A percentile compares a stretch with the other conserved stretches of the same genome.
These are phyloP conservation scores for Trichoderma harzianum DNA, from an alignment of 2,329 filamentous ascomycete species.

Conservation along the genomic window DNA sequence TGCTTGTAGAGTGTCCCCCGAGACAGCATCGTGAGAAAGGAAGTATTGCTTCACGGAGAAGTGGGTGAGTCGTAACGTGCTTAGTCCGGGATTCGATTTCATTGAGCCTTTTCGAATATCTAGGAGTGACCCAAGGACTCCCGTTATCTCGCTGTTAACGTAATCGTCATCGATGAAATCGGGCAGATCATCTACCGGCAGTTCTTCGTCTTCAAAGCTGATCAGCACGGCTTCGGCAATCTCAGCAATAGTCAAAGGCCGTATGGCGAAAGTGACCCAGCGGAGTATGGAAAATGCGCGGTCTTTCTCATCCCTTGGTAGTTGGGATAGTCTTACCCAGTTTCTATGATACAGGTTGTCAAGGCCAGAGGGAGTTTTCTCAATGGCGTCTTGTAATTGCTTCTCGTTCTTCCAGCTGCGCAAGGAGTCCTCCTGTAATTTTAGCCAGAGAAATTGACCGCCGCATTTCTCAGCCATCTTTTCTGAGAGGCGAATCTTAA, in stretches of 20 bases:
- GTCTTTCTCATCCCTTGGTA: not conserved
- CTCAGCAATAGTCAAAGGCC: not conserved
- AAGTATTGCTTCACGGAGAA: not conserved
- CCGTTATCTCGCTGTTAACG: not conserved
- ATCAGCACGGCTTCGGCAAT: not conserved
- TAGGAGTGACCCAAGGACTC: too few species aligned
- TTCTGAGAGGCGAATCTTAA: not conserved
- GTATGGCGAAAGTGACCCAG: not conserved
- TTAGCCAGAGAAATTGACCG: not conserved
- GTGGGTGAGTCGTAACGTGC: not conserved
- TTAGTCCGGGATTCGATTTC: not conserved
- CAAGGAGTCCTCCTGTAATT: not conserved
- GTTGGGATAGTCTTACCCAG: not conserved
- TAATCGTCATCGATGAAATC: not conserved
- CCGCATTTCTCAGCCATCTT: not conserved
- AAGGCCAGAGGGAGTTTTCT: not conserved
- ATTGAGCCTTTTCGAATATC: not conserved
- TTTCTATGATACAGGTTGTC: not conserved
- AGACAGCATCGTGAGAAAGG: not conserved
- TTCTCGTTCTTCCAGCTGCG: not conserved
- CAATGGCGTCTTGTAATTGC: not conserved
- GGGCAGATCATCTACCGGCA: not conserved
- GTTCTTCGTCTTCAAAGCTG: not conserved
- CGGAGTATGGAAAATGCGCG: not conserved
- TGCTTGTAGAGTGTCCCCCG: not conserved